Evolutionary conservation across 768 basidiomycete genomes (phyloP), one percentile per base, ranked within the genome.

Genomic region (Leccinum aurantiacum): DNA sequence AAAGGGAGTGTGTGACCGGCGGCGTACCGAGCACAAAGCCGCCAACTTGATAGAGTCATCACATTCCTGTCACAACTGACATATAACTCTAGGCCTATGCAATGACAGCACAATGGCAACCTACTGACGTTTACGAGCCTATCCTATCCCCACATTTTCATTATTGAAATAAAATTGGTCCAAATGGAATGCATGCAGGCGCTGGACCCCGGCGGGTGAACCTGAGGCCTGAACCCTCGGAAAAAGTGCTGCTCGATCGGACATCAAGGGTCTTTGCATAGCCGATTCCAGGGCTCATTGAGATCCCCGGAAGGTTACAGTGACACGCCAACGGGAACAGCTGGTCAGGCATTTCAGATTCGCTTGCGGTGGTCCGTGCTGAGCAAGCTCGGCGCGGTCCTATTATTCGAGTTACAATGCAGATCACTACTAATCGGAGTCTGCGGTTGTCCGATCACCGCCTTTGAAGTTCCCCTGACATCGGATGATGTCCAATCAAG

Each of bases 51-150:
- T 27, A 6, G 44, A 37, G 59, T 63, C 54, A 35, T 14, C 31
- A 63, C 54, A 19, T 15, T 15, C 48, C 7, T 54, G 65, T 67
- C 67, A 67, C 66, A 48, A 48, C 52, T n/a, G 22, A 17, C 38
- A 9, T 17, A 38, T 17, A 17, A 2, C 6, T 35, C 35, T 35
- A 38, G 33, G 11, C 11, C 33, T 31, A 38, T 38, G 15, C 37
- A 38, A 38, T 38, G 33, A 35, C 33, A 35, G 33, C 13, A 35
- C 33, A 35, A 35, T 35, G 33, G 33, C 33, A 35, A 35, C 33
- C 33, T 35, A 35, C 33, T 29, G 33, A 35, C 33, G 33, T 35
- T 35, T 35, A 5, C 33, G 33, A 35, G 33, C 33, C 33, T 35
- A 35, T 33, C 7, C 8, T 27, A 27, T 27, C 33, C 33, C 33